Percentiles rank a stretch among this genome's conserved stretches.
phyloP scores from a whole-genome alignment of 78 protist genomes.

The Dictyostelium purpureum region DNA sequence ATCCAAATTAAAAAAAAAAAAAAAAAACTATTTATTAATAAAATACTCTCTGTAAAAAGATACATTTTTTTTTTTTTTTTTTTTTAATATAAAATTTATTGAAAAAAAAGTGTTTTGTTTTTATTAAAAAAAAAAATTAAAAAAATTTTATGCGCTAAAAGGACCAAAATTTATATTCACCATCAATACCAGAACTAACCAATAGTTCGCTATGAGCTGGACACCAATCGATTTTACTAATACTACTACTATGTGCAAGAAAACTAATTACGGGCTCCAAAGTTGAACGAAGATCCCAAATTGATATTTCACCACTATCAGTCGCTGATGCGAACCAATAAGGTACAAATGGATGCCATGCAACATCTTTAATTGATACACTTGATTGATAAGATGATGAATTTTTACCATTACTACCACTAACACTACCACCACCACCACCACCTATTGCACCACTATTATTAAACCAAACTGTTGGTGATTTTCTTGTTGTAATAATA shows the following conservation, averaged over 20 bases:
- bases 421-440: neutral
- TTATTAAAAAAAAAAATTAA: too few relatives aligned
- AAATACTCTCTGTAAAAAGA: too few relatives aligned
- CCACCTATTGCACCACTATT: neutral
- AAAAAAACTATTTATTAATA: neutral
- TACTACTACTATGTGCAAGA: constrained; percentile 21
- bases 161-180: constrained; percentile 59
- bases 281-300: constrained; percentile 52
- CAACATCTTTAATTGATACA: constrained; percentile 12
- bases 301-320: constrained; percentile 35
- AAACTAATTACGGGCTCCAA: constrained; percentile 34
- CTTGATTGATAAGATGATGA: neutral
- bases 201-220: constrained; percentile 48
- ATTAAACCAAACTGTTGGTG: too few relatives aligned
- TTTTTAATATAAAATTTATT: too few relatives aligned
- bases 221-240: constrained; percentile 59
- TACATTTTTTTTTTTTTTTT: too few relatives aligned
- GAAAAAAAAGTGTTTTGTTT: too few relatives aligned
- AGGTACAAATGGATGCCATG: constrained; percentile 75
- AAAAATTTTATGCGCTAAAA: too few relatives aligned
- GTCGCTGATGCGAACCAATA: constrained; percentile 57
- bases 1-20: too few relatives aligned
- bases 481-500: too few relatives aligned
- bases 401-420: neutral
- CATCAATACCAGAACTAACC: constrained; percentile 33